Evolutionary conservation across 345 rosid species (phyloP).

Genomic region (Gossypium australe): DNA sequence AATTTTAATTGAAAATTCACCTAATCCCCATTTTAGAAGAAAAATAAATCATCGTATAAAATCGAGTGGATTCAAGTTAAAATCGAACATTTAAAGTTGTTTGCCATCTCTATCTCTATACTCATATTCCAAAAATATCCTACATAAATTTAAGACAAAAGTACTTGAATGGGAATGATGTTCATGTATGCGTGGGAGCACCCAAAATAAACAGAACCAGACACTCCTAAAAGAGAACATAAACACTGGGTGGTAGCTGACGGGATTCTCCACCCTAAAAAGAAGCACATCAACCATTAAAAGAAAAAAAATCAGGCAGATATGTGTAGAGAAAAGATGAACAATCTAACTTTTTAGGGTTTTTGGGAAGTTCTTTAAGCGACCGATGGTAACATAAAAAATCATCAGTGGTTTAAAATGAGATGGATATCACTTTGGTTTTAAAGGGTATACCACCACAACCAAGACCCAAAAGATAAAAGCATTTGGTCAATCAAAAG

Average conservation of each 20-base stretch:
- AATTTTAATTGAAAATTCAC: too few species aligned
- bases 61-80: too few species aligned
- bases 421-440: slow-evolving; percentile 15
- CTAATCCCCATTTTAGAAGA: too few species aligned
- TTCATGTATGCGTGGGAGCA: not conserved
- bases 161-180: too few species aligned
- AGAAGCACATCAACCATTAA: not conserved
- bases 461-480: not conserved
- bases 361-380: not conserved
- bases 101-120: too few species aligned
- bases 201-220: not conserved
- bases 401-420: slow-evolving; percentile 7
- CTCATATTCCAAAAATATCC: too few species aligned
- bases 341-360: not conserved
- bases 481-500: not conserved
- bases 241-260: slow-evolving; percentile 2
- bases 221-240: not conserved
- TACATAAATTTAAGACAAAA: too few species aligned
- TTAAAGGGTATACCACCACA: not conserved
- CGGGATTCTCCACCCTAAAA: not conserved
- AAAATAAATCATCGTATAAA: too few species aligned
- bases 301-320: not conserved
- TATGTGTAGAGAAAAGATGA: not conserved
- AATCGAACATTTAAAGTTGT: too few species aligned
- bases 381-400: not conserved